phyloP scores from a whole-genome alignment of 441 rosid species.

The Populus hybrid region DNA sequence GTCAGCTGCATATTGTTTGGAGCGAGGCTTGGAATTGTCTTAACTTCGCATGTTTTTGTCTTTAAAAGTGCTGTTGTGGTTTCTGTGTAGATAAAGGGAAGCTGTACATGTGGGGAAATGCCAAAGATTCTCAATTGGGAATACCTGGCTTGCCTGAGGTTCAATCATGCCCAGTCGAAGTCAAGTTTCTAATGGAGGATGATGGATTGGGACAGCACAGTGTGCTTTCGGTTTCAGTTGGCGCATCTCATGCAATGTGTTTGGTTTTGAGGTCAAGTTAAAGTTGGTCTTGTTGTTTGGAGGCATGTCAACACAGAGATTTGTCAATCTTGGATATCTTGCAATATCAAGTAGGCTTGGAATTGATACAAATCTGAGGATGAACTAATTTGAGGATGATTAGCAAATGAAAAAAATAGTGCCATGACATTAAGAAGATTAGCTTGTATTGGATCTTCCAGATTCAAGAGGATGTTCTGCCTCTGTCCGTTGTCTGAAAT shows the following conservation, averaged over 20 bases:
- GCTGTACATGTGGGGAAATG: slow-evolving; percentile 94
- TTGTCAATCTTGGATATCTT: not conserved
- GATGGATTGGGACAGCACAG: slow-evolving; percentile 49
- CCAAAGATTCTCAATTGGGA: slow-evolving; percentile 82
- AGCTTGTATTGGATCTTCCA: not conserved
- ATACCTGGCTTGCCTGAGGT: slow-evolving; percentile 79
- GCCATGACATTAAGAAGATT: not conserved
- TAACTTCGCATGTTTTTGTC: not conserved
- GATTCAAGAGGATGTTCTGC: not conserved
- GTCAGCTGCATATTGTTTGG: too few relatives aligned
- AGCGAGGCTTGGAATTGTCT: not conserved
- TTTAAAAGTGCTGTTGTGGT: not conserved
- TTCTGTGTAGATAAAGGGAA: slow-evolving; percentile 62
- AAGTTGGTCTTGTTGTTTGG: not conserved
- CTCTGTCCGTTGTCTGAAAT: not conserved
- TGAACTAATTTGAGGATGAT: not conserved
- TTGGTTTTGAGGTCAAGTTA: slow-evolving; percentile 55
- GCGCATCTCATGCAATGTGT: slow-evolving; percentile 90
- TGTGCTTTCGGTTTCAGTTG: slow-evolving; percentile 66
- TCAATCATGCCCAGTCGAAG: slow-evolving; percentile 65
- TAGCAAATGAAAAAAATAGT: not conserved
- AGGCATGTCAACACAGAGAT: not conserved
- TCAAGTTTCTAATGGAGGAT: slow-evolving; percentile 68
- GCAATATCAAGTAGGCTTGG: not conserved
- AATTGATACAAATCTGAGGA: not conserved